phyloP scores from a whole-genome alignment of 2,329 filamentous ascomycete genomes.

The Fusarium tupiense region DNA sequence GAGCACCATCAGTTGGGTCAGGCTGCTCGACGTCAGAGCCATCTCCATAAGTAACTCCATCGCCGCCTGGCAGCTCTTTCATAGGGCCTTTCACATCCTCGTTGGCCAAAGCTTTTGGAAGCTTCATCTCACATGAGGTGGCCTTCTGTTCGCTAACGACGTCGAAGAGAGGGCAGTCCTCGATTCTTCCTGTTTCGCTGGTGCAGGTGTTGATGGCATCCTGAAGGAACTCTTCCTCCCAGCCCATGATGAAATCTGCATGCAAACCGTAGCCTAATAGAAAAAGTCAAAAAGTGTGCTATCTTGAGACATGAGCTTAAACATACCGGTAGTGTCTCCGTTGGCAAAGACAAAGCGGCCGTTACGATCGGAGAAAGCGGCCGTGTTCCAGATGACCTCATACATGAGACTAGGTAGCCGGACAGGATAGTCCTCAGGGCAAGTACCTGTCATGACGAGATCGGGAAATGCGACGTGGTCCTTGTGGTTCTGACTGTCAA shows the following conservation, averaged over 20 bases:
- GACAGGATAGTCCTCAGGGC: constrained; percentile 73
- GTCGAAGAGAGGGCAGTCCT: constrained; percentile 80
- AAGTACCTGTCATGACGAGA: constrained; percentile 78
- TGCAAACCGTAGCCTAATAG: constrained; percentile 80
- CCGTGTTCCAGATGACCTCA: constrained; percentile 85
- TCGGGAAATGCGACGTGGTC: constrained; percentile 81
- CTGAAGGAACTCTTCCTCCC: constrained; percentile 76
- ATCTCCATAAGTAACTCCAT: constrained; percentile 54
- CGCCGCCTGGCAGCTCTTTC: constrained; percentile 72
- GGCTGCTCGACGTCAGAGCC: constrained; percentile 31
- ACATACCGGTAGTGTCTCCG: constrained; percentile 77
- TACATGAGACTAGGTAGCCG: constrained; percentile 81
- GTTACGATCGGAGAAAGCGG: constrained; percentile 66
- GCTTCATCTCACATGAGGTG: constrained; percentile 69
- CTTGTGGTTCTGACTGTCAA: constrained; percentile 64
- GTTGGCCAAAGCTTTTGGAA: constrained; percentile 62
- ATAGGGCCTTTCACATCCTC: constrained; percentile 70
- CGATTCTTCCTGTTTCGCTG: constrained; percentile 71
- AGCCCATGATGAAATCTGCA: constrained; percentile 84
- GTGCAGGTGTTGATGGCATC: constrained; percentile 80
- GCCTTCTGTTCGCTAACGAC: constrained; percentile 70
- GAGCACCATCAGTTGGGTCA: constrained; percentile 7
- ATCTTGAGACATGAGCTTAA: not conserved
- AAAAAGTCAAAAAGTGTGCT: constrained; percentile 72
- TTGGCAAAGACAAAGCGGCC: constrained; percentile 82